Evolutionary conservation across 768 basidiomycete genomes (phyloP).

Genomic region (Lentinula edodes): DNA sequence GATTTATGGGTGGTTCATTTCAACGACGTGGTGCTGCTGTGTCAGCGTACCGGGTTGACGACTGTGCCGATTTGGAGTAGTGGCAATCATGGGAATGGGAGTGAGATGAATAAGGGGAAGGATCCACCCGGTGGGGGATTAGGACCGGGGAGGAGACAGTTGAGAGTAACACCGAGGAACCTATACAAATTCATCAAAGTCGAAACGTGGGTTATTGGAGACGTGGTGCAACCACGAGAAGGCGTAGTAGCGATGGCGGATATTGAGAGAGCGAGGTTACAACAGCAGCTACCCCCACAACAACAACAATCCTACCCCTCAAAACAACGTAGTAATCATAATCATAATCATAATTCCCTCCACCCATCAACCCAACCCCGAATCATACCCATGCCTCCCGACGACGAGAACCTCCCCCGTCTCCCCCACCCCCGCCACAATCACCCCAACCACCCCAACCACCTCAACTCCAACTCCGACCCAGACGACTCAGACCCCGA

Average conservation of each 20-base stretch:
- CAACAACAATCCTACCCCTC: too few species aligned
- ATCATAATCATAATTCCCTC: too few species aligned
- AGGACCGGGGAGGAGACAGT: conserved; percentile 22
- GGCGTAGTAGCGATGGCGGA: conserved; percentile 90
- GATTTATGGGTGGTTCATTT: conserved; percentile 95
- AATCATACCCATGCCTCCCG: conserved; percentile 57
- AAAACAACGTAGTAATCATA: too few species aligned
- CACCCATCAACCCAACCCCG: conserved; percentile 52
- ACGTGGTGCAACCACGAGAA: conserved; percentile 48
- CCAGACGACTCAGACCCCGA: conserved; percentile 31
- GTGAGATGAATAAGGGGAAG: too few species aligned
- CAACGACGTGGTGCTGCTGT: conserved; percentile 91
- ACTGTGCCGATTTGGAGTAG: conserved; percentile 66
- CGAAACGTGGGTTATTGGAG: conserved; percentile 76
- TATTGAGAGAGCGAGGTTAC: conserved; percentile 27
- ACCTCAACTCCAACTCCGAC: too few species aligned
- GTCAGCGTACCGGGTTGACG: conserved; percentile 87
- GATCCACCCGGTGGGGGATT: neutral
- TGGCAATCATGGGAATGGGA: too few species aligned
- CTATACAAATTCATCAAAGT: conserved; percentile 94
- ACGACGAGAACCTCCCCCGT: conserved; percentile 53
- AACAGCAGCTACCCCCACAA: conserved; percentile 7
- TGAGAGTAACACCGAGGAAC: conserved; percentile 79
- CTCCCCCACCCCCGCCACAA: conserved; percentile 16
- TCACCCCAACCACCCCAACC: too few species aligned